Evolutionary conservation across 73 alveolate species (phyloP).

Genomic region (Blepharisma stoltei): DNA sequence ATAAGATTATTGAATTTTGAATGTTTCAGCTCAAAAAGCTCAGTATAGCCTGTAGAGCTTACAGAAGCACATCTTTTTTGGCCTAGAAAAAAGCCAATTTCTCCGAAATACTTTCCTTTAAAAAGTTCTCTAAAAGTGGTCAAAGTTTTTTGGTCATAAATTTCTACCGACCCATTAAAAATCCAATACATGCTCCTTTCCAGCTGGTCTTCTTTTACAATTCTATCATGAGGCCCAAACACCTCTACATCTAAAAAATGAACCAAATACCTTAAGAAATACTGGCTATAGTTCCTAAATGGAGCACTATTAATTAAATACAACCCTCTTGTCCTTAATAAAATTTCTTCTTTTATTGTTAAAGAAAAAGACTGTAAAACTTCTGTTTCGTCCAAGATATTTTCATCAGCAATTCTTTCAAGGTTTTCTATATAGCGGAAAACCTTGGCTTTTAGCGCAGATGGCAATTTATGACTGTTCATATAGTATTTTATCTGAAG

Average conservation of each 20-base stretch:
- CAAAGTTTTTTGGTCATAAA: background rate
- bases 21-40: background rate
- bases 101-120: background rate
- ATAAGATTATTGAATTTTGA: background rate
- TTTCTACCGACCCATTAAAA: background rate
- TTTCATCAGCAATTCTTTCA: background rate
- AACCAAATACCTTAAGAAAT: background rate
- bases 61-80: conserved; percentile 9
- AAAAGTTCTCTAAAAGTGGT: background rate
- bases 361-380: background rate
- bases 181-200: background rate
- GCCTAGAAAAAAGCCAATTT: conserved; percentile 23
- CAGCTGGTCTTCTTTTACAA: background rate
- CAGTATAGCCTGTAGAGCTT: background rate
- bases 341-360: background rate
- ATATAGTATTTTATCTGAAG: no score
- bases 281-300: background rate
- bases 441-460: background rate
- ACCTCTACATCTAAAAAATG: conserved; percentile 25
- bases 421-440: background rate
- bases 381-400: background rate
- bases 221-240: background rate
- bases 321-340: background rate
- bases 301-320: background rate
- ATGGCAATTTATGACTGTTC: no score